Percentiles rank a stretch among this genome's conserved stretches.
Evolutionary conservation across 371 early-diverging fungal genomes (phyloP).

Genomic region (Aphelidium insulamus): DNA sequence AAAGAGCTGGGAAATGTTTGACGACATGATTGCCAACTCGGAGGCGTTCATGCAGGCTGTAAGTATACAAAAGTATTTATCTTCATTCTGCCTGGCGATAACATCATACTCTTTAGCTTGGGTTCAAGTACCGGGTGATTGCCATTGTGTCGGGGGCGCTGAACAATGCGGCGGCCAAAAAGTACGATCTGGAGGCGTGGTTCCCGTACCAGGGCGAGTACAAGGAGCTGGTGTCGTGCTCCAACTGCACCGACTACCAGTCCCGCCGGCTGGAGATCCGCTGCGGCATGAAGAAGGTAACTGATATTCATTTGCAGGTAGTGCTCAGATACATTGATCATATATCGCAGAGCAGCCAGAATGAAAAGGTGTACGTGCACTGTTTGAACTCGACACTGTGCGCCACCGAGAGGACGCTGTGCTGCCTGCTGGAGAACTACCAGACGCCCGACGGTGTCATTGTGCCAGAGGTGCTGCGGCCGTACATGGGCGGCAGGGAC

Average conservation of each 20-base stretch:
- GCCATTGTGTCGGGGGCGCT: conserved; percentile 94
- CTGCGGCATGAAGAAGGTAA: conserved; percentile 79
- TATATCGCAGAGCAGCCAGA: conserved; percentile 47
- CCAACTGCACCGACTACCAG: conserved; percentile 99
- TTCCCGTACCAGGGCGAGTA: conserved; percentile 96
- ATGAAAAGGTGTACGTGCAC: conserved; percentile 94
- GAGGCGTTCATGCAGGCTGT: conserved; percentile 92
- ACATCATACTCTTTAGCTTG: conserved; percentile 21
- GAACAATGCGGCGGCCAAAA: conserved; percentile 98
- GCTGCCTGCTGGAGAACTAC: conserved; percentile 95
- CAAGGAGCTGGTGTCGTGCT: conserved; percentile 98
- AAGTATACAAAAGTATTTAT: conserved; percentile 7
- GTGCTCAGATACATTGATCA: conserved; percentile 1
- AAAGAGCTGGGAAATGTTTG: conserved; percentile 93
- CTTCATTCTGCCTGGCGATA: not conserved
- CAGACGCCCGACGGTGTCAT: conserved; percentile 81
- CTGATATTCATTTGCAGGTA: conserved; percentile 4
- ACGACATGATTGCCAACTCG: conserved; percentile 82
- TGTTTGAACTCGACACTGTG: conserved; percentile 97
- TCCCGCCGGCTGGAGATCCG: conserved; percentile 90
- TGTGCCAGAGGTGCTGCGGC: conserved; percentile 64
- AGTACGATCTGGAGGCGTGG: conserved; percentile 99
- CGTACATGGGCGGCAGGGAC: conserved; percentile 80
- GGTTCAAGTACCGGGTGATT: conserved; percentile 87
- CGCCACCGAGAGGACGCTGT: conserved; percentile 95